A percentile compares a stretch with the other conserved stretches of the same genome.
Conservation (phyloP, 805 yeast species). For the Ogataea ramenticola region DNA sequence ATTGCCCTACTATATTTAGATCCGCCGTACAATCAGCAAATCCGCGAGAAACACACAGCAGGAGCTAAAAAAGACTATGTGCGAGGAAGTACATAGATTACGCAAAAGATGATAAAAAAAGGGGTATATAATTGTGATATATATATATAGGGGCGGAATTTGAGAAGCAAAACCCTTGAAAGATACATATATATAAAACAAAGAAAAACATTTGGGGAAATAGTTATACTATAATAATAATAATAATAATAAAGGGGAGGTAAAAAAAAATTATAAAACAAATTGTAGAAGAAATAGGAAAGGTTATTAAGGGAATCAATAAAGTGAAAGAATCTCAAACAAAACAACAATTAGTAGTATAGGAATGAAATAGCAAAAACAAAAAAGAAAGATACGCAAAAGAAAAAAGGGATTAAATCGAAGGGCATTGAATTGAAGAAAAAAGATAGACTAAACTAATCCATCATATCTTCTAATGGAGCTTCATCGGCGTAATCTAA, state of each 20-base stretch:
- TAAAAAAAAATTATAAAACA: neutral
- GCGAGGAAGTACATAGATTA: no score
- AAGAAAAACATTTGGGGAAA: neutral
- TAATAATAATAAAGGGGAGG: no score
- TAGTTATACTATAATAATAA: neutral
- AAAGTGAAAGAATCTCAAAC: neutral
- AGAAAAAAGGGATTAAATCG: neutral
- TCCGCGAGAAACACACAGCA: no score
- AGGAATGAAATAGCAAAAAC: neutral
- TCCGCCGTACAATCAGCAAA: no score
- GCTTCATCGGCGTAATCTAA: conserved; percentile 63
- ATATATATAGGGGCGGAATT: no score
- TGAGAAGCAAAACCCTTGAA: no score
- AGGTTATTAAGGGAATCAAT: neutral
- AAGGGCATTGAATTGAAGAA: neutral
- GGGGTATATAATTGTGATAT: neutral
- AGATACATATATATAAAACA: no score
- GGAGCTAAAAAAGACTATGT: no score
- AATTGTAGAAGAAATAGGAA: neutral
- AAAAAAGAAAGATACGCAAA: neutral
- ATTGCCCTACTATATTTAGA: no score
- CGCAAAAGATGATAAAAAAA: no score
- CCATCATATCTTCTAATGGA: conserved; percentile 45
- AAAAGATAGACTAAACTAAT: conserved; percentile 9
- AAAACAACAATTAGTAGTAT: neutral